Evolutionary conservation across 2,329 filamentous ascomycete species (phyloP), one percentile per base, ranked within the genome.

Genomic region (Lasiodiplodia citricola): DNA sequence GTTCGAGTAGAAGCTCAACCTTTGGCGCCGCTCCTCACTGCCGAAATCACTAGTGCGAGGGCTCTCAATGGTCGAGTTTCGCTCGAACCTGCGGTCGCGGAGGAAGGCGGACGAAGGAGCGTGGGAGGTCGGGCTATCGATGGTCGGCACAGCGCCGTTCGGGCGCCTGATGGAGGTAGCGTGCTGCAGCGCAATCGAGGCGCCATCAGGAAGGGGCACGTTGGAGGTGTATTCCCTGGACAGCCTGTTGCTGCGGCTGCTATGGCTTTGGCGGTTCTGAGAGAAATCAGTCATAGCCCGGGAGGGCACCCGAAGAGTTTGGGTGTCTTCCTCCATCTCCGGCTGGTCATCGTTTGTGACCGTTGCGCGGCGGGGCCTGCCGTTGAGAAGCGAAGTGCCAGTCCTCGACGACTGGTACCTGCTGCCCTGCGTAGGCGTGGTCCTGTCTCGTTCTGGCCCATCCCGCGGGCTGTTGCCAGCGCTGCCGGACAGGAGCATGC

Each of bases 211-310:
- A 70, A 81, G 73, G 2, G 79, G 79, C 50, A 80, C 75, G 7
- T 78, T 75, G 13, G 77, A 78, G 11, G 77, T 78, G 65, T 80
- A 81, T 14, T 79, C 76, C 67, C 78, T 74, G 60, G 73, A 75
- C 47, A 73, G 71, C 55, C 75, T 73, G 28, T 71, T 71, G 11
- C 70, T 69, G 14, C 54, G 54, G 38, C 51, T 67, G 23, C 56
- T 35, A 13, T 64, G 60, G 60, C 60, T 50, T 55, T 51, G n/a
- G 28, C 73, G 72, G 35, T 73, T 74, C 35, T 75, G 72, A 28
- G 79, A 76, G 68, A 81, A 76, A 57, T 85, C 83, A 6, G 83
- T 85, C 79, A 82, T 80, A 8, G 83, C 83, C 41, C 83, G 81
- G 18, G 83, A 85, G n/a, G 80, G 81, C 8, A 82, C 80, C 25